Conservation (phyloP, 495 filamentous ascomycete genomes). For the Penicillium lividum region DNA sequence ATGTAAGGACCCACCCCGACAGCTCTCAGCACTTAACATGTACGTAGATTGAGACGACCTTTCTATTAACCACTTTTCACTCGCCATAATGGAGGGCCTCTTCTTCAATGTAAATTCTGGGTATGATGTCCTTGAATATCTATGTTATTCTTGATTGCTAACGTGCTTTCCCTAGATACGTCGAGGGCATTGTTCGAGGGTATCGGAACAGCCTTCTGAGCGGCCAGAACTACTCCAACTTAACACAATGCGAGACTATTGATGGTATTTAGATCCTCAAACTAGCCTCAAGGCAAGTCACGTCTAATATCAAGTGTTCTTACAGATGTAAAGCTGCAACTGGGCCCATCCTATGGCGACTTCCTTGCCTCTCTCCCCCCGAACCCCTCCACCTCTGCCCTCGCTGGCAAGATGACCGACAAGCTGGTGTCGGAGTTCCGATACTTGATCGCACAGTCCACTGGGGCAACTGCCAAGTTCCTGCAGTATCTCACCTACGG, state of each 20-base stretch:
- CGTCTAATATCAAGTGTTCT: conserved; percentile 16
- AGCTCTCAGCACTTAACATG: conserved; percentile 16
- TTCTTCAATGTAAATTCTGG: conserved; percentile 96
- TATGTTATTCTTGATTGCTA: conserved; percentile 19
- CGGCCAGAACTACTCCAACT: conserved; percentile 87
- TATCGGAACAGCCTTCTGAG: conserved; percentile 95
- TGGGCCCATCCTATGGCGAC: conserved; percentile 94
- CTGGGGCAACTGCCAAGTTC: conserved; percentile 87
- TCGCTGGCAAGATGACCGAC: conserved; percentile 93
- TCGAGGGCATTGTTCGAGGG: conserved; percentile 94
- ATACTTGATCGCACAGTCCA: conserved; percentile 89
- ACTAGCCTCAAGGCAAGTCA: not conserved
- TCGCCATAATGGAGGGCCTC: conserved; percentile 79
- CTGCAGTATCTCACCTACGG: conserved; percentile 97
- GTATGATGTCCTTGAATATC: conserved; percentile 44
- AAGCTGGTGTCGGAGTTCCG: conserved; percentile 98
- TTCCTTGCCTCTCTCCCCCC: conserved; percentile 93
- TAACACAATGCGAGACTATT: conserved; percentile 98
- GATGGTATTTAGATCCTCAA: conserved; percentile 64
- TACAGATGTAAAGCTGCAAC: conserved; percentile 94
- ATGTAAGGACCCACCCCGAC: conserved; percentile 22
- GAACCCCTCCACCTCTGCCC: conserved; percentile 92
- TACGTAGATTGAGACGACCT: conserved; percentile 11
- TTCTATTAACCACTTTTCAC: conserved; percentile 21
- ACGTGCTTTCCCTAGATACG: conserved; percentile 61